phyloP scores from a whole-genome alignment of 495 filamentous ascomycete species.

The Penicillium canescens region DNA sequence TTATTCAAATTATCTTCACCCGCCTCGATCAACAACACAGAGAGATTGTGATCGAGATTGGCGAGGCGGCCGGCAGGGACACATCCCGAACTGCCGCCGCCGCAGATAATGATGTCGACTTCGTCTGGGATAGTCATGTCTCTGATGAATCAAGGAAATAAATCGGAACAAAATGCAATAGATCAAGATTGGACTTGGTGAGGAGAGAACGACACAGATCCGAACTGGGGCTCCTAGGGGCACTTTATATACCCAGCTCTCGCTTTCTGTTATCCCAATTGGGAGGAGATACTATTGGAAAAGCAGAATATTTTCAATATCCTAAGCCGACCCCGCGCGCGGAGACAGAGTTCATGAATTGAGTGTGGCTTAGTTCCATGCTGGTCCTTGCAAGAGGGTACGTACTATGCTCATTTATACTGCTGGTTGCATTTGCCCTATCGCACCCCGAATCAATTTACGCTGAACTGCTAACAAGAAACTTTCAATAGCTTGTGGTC shows the following conservation, averaged over 20 bases:
- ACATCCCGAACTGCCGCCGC: conserved; percentile 71
- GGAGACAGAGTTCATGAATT: conserved; percentile 7
- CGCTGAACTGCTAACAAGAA: too few species aligned
- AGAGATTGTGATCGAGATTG: conserved; percentile 78
- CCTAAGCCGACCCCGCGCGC: neutral
- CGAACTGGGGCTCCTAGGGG: neutral
- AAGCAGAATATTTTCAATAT: neutral
- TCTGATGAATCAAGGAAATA: neutral
- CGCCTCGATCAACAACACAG: conserved; percentile 75
- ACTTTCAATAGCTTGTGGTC: too few species aligned
- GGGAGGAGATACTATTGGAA: neutral
- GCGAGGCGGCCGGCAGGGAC: conserved; percentile 79
- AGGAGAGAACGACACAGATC: neutral
- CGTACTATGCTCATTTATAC: too few species aligned
- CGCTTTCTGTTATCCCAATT: neutral
- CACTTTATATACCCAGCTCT: neutral
- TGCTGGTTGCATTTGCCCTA: too few species aligned
- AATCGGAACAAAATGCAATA: neutral
- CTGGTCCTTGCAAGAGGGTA: neutral
- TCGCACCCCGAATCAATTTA: too few species aligned
- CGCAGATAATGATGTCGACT: conserved; percentile 83
- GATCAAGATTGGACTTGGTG: neutral
- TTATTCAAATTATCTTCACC: conserved; percentile 83
- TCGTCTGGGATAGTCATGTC: conserved; percentile 56
- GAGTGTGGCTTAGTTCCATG: neutral